These are phyloP conservation scores for Casuarina cunninghamiana DNA, from an alignment of 306 rosid species.

Conservation along the genomic window DNA sequence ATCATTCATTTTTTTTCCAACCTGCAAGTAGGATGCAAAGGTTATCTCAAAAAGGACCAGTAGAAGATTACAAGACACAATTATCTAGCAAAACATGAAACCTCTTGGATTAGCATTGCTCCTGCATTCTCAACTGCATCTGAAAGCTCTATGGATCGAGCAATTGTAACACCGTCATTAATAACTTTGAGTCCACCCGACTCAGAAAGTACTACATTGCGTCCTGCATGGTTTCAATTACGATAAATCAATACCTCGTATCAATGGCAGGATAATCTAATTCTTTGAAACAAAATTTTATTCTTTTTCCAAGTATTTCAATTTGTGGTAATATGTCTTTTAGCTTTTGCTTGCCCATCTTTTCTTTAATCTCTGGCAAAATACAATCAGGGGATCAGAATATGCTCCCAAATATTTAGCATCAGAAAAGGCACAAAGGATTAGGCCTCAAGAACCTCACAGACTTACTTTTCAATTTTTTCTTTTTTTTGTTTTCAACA, in stretches of 20 bases:
- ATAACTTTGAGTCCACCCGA: slow-evolving; percentile 63
- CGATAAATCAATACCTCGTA: slow-evolving; percentile 21
- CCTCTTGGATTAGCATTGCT: slow-evolving; percentile 97
- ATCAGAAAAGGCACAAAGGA: neutral
- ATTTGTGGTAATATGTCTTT: neutral
- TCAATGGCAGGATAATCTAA: slow-evolving; percentile 14
- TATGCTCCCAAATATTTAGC: no score
- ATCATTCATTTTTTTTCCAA: slow-evolving; percentile 88
- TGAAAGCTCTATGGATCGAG: slow-evolving; percentile 79
- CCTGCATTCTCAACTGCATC: slow-evolving; percentile 93
- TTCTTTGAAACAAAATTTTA: neutral
- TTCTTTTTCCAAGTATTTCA: neutral
- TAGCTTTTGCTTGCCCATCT: neutral
- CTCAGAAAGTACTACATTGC: slow-evolving; percentile 91
- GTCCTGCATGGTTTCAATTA: slow-evolving; percentile 54
- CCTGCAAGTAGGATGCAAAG: slow-evolving; percentile 53
- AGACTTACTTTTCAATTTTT: neutral
- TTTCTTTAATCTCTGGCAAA: no score
- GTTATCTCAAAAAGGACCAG: slow-evolving; percentile 17
- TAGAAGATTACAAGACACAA: slow-evolving; percentile 27
- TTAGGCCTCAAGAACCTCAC: neutral
- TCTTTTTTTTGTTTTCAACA: neutral
- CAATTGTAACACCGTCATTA: slow-evolving; percentile 94
- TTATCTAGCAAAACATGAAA: slow-evolving; percentile 57
- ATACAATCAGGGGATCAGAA: no score